These are phyloP conservation scores for Ogataea methylovora DNA, from an alignment of 805 yeast species.

Conservation along the genomic window DNA sequence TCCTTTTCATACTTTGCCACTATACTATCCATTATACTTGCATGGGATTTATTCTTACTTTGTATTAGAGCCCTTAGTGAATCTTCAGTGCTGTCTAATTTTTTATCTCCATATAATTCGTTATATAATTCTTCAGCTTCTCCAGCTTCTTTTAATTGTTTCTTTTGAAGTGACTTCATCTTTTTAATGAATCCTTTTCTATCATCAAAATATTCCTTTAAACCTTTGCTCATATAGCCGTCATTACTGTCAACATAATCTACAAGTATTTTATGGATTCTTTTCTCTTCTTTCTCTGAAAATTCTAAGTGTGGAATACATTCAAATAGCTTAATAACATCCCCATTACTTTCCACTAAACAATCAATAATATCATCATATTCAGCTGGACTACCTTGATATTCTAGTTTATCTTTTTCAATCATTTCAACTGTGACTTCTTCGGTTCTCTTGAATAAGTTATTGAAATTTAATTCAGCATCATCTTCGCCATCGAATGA, in stretches of 20 bases:
- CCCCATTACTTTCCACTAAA: conserved; percentile 51
- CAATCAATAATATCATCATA: conserved; percentile 51
- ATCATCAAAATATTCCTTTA: conserved; percentile 23
- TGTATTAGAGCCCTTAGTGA: conserved; percentile 44
- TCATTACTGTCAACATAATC: conserved; percentile 34
- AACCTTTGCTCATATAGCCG: conserved; percentile 23
- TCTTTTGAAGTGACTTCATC: conserved; percentile 39
- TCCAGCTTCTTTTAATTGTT: conserved; percentile 54
- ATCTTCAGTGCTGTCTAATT: conserved; percentile 22
- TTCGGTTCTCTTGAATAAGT: conserved; percentile 38
- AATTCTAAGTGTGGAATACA: conserved; percentile 71
- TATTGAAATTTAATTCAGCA: conserved; percentile 48
- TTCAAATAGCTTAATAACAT: conserved; percentile 63
- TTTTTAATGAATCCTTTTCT: conserved; percentile 47
- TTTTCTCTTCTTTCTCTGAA: conserved; percentile 46
- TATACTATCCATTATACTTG: conserved; percentile 34
- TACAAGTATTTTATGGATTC: conserved; percentile 48
- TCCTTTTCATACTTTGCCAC: conserved; percentile 41
- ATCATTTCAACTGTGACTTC: conserved; percentile 58
- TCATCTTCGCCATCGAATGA: conserved; percentile 35
- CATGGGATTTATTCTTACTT: conserved; percentile 35
- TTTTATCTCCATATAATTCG: conserved; percentile 27
- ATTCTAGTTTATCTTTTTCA: conserved; percentile 56
- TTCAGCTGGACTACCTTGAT: conserved; percentile 59
- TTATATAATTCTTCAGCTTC: conserved; percentile 48